phyloP scores from a whole-genome alignment of 768 basidiomycete genomes.

The Lentinula sp. region DNA sequence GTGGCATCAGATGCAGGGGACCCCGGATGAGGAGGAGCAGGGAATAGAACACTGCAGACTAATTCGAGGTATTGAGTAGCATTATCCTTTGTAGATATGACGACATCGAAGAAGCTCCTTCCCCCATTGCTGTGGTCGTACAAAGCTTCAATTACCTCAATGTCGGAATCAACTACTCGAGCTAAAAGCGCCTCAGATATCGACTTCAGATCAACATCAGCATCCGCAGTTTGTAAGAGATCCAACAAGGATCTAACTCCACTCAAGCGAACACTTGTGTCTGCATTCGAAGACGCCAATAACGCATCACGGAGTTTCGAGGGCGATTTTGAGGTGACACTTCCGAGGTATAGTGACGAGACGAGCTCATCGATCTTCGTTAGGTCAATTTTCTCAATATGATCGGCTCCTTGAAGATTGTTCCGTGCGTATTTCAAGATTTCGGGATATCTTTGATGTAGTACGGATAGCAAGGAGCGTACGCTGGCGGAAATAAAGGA shows the following conservation, averaged over 20 bases:
- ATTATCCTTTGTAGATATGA: background rate
- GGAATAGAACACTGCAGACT: slow-evolving; percentile 30
- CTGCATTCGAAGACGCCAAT: slow-evolving; percentile 55
- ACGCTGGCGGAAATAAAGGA: slow-evolving; percentile 13
- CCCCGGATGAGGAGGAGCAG: slow-evolving; percentile 11
- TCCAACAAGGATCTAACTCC: slow-evolving; percentile 55
- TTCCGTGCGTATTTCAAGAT: slow-evolving; percentile 39
- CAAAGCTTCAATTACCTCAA: slow-evolving; percentile 57
- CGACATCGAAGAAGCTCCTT: background rate
- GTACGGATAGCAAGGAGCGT: slow-evolving; percentile 41
- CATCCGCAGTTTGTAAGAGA: slow-evolving; percentile 23
- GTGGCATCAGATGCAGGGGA: background rate
- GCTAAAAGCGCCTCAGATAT: slow-evolving; percentile 60
- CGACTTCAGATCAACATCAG: slow-evolving; percentile 36
- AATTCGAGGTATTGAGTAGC: slow-evolving; percentile 34
- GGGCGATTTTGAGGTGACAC: slow-evolving; percentile 5
- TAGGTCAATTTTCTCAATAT: slow-evolving; percentile 26
- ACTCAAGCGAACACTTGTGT: slow-evolving; percentile 48
- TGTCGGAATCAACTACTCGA: slow-evolving; percentile 61
- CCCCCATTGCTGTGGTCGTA: slow-evolving; percentile 41
- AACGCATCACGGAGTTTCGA: background rate
- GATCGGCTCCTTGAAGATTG: slow-evolving; percentile 19
- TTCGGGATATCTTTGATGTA: slow-evolving; percentile 63
- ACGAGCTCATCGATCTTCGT: slow-evolving; percentile 48
- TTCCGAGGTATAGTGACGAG: slow-evolving; percentile 49